A percentile compares a stretch with the other conserved stretches of the same genome.
Conservation (phyloP, 495 filamentous ascomycete species). For the Terfezia boudieri region DNA sequence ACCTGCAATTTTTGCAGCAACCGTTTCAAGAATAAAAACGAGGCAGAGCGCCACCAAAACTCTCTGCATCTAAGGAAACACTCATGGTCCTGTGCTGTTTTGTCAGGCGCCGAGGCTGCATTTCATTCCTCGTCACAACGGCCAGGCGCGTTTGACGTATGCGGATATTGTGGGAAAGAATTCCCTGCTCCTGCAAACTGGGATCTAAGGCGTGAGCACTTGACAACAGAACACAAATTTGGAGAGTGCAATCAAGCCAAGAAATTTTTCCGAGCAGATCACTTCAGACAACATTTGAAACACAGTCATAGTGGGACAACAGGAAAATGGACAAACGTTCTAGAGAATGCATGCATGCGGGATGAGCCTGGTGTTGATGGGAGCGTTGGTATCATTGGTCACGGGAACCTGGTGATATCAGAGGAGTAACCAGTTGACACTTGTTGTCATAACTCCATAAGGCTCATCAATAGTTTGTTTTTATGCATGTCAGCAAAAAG, state of each 20-base stretch:
- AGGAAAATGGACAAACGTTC: constrained; percentile 96
- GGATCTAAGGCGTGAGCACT: constrained; percentile 63
- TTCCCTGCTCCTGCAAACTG: constrained; percentile 64
- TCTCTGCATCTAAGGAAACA: constrained; percentile 86
- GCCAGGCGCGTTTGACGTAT: constrained; percentile 47
- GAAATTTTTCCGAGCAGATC: constrained; percentile 94
- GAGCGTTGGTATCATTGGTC: neutral
- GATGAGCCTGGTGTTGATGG: constrained; percentile 35
- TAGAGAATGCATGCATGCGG: constrained; percentile 93
- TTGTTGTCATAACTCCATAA: too few species aligned
- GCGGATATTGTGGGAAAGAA: constrained; percentile 90
- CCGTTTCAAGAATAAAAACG: constrained; percentile 98
- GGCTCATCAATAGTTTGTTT: neutral
- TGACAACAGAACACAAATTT: constrained; percentile 83
- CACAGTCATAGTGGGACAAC: constrained; percentile 92
- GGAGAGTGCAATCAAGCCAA: constrained; percentile 96
- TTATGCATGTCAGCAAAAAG: neutral
- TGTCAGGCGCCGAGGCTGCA: constrained; percentile 47
- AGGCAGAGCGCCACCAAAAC: constrained; percentile 93
- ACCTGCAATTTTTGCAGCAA: constrained; percentile 79
- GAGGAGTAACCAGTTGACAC: neutral
- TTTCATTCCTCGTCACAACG: constrained; percentile 56
- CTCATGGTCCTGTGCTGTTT: constrained; percentile 88
- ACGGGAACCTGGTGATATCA: neutral
- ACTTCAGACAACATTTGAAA: constrained; percentile 95